Conservation (phyloP, 2,329 filamentous ascomycete genomes). For the Apiospora malaysiana region DNA sequence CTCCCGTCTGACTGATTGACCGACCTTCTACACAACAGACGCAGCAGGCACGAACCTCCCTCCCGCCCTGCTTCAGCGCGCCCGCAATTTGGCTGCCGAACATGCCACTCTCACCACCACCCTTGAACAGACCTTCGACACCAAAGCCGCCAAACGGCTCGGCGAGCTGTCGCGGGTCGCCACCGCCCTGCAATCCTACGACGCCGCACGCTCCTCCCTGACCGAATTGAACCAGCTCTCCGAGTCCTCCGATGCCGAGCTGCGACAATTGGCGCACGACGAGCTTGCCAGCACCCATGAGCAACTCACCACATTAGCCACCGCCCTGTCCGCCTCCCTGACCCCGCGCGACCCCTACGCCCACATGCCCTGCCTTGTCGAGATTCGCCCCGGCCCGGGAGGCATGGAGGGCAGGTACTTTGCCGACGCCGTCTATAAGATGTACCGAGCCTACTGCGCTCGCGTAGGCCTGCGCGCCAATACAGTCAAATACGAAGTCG, state of each 20-base stretch:
- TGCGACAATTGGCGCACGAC: conserved; percentile 79
- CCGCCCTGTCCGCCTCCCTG: conserved; percentile 75
- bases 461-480: conserved; percentile 69
- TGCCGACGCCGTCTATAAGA: conserved; percentile 82
- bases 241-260: conserved; percentile 65
- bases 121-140: conserved; percentile 61
- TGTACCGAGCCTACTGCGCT: conserved; percentile 85
- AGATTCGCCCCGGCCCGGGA: conserved; percentile 90
- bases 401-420: conserved; percentile 92
- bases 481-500: conserved; percentile 80
- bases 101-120: conserved; percentile 58
- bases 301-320: conserved; percentile 67
- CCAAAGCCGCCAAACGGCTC: conserved; percentile 61
- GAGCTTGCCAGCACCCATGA: conserved; percentile 74
- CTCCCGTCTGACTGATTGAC: not conserved
- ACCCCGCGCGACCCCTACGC: conserved; percentile 91
- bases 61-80: conserved; percentile 63
- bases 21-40: conserved; percentile 31
- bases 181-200: conserved; percentile 63
- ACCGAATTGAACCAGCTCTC: conserved; percentile 60
- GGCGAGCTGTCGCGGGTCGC: conserved; percentile 67
- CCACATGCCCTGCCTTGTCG: conserved; percentile 85
- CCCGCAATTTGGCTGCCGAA: conserved; percentile 62
- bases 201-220: conserved; percentile 58
- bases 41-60: conserved; percentile 48